Conservation (phyloP, 345 rosid genomes). For the Litchi chinensis region DNA sequence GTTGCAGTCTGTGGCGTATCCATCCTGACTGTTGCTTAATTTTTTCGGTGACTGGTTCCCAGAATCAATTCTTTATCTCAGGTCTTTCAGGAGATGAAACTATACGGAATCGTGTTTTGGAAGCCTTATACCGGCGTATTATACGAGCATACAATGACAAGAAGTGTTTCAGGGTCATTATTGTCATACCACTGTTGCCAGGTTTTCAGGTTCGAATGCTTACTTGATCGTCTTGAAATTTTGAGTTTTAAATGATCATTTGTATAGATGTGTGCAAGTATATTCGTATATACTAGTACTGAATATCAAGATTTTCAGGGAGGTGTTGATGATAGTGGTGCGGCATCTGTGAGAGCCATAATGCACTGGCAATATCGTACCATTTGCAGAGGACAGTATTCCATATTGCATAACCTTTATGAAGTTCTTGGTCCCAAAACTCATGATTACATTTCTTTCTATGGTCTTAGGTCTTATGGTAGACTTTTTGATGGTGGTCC, state of each 20-base stretch:
- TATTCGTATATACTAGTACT: background rate
- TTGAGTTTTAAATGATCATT: background rate
- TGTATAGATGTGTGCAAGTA: background rate
- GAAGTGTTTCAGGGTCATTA: slow-evolving; percentile 80
- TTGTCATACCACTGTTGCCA: slow-evolving; percentile 95
- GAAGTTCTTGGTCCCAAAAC: slow-evolving; percentile 74
- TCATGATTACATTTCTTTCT: slow-evolving; percentile 87
- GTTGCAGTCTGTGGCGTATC: slow-evolving; percentile 5
- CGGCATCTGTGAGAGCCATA: slow-evolving; percentile 98
- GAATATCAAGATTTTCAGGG: slow-evolving; percentile 57
- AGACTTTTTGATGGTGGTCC: slow-evolving; percentile 85
- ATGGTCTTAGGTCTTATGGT: slow-evolving; percentile 88
- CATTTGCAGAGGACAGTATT: slow-evolving; percentile 87
- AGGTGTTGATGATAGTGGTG: slow-evolving; percentile 94
- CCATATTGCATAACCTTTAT: slow-evolving; percentile 80
- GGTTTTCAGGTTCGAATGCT: slow-evolving; percentile 81
- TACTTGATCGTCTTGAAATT: slow-evolving; percentile 21
- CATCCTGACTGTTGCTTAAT: slow-evolving; percentile 42
- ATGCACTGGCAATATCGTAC: slow-evolving; percentile 99
- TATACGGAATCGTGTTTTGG: slow-evolving; percentile 81
- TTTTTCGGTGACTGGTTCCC: slow-evolving; percentile 51
- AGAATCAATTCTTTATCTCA: slow-evolving; percentile 99
- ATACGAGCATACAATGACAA: slow-evolving; percentile 82
- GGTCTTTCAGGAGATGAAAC: slow-evolving; percentile 94
- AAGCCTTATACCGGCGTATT: slow-evolving; percentile 84